A percentile compares a stretch with the other conserved stretches of the same genome.
Conservation (phyloP, 228 moss, liverwort and hornwort species). For the Sphagnum magellanicum region DNA sequence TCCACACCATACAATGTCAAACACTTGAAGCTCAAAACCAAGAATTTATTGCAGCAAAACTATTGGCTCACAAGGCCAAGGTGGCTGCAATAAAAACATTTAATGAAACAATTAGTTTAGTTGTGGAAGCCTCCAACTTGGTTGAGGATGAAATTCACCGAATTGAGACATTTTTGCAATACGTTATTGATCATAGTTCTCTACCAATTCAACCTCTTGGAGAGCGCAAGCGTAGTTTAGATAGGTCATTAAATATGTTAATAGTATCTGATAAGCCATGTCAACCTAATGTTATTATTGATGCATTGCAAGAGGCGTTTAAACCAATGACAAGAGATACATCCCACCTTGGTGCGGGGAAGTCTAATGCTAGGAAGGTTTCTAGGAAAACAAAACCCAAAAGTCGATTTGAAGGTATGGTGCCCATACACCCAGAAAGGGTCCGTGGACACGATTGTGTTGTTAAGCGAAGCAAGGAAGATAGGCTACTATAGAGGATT, state of each 20-base stretch:
- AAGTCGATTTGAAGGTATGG: slow-evolving; percentile 30
- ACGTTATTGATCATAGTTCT: slow-evolving; percentile 25
- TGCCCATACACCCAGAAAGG: slow-evolving; percentile 22
- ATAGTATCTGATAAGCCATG: slow-evolving; percentile 25
- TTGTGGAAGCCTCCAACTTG: slow-evolving; percentile 19
- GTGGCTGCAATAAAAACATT: slow-evolving; percentile 14
- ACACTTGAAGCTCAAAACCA: slow-evolving; percentile 9
- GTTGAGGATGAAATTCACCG: slow-evolving; percentile 31
- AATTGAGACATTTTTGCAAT: slow-evolving; percentile 21
- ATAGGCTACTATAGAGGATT: background rate
- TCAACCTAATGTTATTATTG: slow-evolving; percentile 25
- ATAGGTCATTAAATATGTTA: slow-evolving; percentile 26
- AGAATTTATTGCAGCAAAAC: slow-evolving; percentile 11
- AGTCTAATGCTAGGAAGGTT: slow-evolving; percentile 5
- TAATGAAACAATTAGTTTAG: slow-evolving; percentile 28
- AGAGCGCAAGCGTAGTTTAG: slow-evolving; percentile 18
- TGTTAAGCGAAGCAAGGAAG: background rate
- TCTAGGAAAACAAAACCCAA: background rate
- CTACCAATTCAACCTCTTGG: slow-evolving; percentile 5
- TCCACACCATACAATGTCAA: slow-evolving; percentile 11
- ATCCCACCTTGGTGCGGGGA: slow-evolving; percentile 12
- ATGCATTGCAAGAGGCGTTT: slow-evolving; percentile 36
- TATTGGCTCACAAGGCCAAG: slow-evolving; percentile 13
- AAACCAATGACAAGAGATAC: background rate
- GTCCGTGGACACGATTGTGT: slow-evolving; percentile 18